A percentile compares a stretch with the other conserved stretches of the same genome.
Conservation (phyloP, 257 asterid genomes). For the Nicotiana obtusifolia region DNA sequence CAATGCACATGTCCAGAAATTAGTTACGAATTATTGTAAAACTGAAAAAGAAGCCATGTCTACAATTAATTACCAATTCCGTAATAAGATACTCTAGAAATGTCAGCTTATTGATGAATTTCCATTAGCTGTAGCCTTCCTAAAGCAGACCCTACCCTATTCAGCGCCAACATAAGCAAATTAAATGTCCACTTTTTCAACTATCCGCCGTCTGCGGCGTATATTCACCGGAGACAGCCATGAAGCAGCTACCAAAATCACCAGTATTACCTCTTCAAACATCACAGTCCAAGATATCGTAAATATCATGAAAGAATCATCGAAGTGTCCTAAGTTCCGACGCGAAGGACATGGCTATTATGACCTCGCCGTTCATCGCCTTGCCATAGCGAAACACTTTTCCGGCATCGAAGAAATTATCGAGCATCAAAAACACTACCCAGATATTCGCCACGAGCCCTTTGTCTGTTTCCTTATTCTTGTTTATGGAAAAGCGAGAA, state of each 20-base stretch:
- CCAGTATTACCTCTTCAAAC: background rate
- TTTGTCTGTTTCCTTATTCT: constrained; percentile 26
- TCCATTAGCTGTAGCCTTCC: no score
- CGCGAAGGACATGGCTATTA: background rate
- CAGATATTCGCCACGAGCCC: constrained; percentile 21
- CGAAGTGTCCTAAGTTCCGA: constrained; percentile 18
- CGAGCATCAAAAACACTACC: constrained; percentile 27
- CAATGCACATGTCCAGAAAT: no score
- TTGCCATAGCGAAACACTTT: constrained; percentile 15
- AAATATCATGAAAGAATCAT: constrained; percentile 20
- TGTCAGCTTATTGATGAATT: no score
- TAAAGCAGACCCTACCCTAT: no score
- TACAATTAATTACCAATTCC: no score
- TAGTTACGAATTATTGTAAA: no score
- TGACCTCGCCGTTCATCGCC: constrained; percentile 17
- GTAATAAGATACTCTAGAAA: no score
- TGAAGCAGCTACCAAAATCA: background rate
- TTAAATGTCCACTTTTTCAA: constrained; percentile 9
- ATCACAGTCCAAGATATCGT: background rate
- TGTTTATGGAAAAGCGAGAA: constrained; percentile 35
- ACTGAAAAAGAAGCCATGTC: no score
- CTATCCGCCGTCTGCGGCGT: background rate
- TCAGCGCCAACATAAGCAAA: no score
- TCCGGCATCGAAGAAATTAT: constrained; percentile 24
- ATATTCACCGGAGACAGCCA: background rate